Conservation (phyloP, 1,284 basidiomycete species). For the Xerocomus amazonicus region DNA sequence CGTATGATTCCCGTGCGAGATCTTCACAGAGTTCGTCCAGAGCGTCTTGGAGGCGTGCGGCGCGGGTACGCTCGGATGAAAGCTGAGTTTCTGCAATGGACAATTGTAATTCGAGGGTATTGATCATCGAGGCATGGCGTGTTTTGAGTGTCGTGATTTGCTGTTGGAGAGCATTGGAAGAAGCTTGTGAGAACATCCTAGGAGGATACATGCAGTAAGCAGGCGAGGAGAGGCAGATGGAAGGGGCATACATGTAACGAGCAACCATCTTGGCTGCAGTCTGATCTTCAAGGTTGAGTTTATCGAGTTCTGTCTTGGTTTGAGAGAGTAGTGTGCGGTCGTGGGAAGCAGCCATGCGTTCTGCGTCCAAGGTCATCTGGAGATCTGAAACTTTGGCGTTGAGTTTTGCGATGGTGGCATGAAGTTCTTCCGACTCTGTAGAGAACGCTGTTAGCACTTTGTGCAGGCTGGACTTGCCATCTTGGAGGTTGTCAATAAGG, state of each 20-base stretch:
- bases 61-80: conserved; percentile 41
- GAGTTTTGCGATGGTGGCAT: conserved; percentile 44
- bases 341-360: conserved; percentile 41
- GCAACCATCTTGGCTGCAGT: conserved; percentile 83
- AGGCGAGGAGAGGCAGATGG: not conserved
- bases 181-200: conserved; percentile 84
- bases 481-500: conserved; percentile 42
- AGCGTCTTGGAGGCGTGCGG: conserved; percentile 51
- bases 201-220: not conserved
- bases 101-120: conserved; percentile 49
- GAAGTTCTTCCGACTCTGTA: conserved; percentile 43
- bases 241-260: conserved; percentile 70
- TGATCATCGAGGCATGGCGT: conserved; percentile 61
- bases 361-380: conserved; percentile 44
- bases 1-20: conserved; percentile 69
- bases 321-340: conserved; percentile 46
- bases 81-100: conserved; percentile 44
- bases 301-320: conserved; percentile 55
- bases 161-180: conserved; percentile 65
- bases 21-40: conserved; percentile 75
- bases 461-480: conserved; percentile 48
- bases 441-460: conserved; percentile 50
- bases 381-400: conserved; percentile 44
- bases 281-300: conserved; percentile 64
- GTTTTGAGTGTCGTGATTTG: conserved; percentile 58